Percentiles rank a stretch among this genome's conserved stretches.
phyloP scores from a whole-genome alignment of 2,329 filamentous ascomycete species.

The Rutstroemia sp. region DNA sequence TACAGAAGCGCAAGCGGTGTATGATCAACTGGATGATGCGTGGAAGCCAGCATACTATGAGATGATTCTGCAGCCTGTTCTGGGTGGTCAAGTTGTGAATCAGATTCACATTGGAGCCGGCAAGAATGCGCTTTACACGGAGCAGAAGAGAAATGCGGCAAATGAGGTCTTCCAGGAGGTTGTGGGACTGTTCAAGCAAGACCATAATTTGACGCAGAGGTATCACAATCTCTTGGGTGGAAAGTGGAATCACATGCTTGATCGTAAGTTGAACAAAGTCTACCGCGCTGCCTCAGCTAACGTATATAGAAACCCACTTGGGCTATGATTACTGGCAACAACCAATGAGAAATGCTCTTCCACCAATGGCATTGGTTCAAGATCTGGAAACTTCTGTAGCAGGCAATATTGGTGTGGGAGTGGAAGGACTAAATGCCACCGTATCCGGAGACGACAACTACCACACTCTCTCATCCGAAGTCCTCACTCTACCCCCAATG shows the following conservation, averaged over 20 bases:
- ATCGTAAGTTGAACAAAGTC: slow-evolving; percentile 33
- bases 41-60: slow-evolving; percentile 55
- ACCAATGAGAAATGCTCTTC: slow-evolving; percentile 62
- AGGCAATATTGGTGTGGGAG: slow-evolving; percentile 54
- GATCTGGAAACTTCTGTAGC: slow-evolving; percentile 48
- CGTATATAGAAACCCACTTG: slow-evolving; percentile 39
- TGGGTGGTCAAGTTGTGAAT: slow-evolving; percentile 49
- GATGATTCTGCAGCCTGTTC: slow-evolving; percentile 51
- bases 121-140: slow-evolving; percentile 46
- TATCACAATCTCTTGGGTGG: slow-evolving; percentile 53
- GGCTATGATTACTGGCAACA: slow-evolving; percentile 54
- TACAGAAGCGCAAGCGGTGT: slow-evolving; percentile 46
- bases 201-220: slow-evolving; percentile 45
- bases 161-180: slow-evolving; percentile 47
- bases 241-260: slow-evolving; percentile 57
- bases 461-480: slow-evolving; percentile 48
- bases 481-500: slow-evolving; percentile 46
- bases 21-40: slow-evolving; percentile 42
- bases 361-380: slow-evolving; percentile 53
- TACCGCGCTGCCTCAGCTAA: no score
- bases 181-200: slow-evolving; percentile 46
- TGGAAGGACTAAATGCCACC: slow-evolving; percentile 59
- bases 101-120: slow-evolving; percentile 44
- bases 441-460: slow-evolving; percentile 60
- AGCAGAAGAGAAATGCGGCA: slow-evolving; percentile 48